These are phyloP conservation scores for Cystobasidium slooffiae DNA, from an alignment of 1,284 basidiomycete genomes.

Conservation along the genomic window DNA sequence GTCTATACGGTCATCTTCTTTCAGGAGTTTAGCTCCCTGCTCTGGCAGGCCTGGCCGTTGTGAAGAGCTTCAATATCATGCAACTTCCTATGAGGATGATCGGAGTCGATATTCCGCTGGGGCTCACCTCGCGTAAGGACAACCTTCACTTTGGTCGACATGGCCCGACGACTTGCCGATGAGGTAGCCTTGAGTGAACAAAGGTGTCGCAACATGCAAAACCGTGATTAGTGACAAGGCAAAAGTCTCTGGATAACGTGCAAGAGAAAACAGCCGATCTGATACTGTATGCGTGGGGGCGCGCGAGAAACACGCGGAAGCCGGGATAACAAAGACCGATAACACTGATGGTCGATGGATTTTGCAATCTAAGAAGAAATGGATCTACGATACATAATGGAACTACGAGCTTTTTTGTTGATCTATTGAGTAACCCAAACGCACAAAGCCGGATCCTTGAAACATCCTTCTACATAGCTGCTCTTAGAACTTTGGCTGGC, in stretches of 20 bases:
- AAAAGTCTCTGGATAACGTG: background rate
- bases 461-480: background rate
- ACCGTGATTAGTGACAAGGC: background rate
- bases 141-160: constrained; percentile 37
- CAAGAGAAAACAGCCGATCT: no score
- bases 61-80: background rate
- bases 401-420: no score
- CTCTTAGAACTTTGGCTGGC: constrained; percentile 35
- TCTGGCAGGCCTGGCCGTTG: constrained; percentile 31
- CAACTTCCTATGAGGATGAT: background rate
- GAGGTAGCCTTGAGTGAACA: background rate
- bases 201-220: constrained; percentile 10
- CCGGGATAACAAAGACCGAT: no score
- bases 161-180: constrained; percentile 6
- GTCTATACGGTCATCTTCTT: constrained; percentile 37
- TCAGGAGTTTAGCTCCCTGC: constrained; percentile 30
- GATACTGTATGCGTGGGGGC: no score
- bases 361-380: no score
- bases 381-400: no score
- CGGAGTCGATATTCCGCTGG: background rate
- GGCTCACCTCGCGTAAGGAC: constrained; percentile 32
- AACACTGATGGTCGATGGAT: no score
- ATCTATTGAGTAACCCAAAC: no score
- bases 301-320: no score
- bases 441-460: no score